These are phyloP conservation scores for Lasiodiplodia citricola DNA, from an alignment of 2,329 filamentous ascomycete species.

Conservation along the genomic window DNA sequence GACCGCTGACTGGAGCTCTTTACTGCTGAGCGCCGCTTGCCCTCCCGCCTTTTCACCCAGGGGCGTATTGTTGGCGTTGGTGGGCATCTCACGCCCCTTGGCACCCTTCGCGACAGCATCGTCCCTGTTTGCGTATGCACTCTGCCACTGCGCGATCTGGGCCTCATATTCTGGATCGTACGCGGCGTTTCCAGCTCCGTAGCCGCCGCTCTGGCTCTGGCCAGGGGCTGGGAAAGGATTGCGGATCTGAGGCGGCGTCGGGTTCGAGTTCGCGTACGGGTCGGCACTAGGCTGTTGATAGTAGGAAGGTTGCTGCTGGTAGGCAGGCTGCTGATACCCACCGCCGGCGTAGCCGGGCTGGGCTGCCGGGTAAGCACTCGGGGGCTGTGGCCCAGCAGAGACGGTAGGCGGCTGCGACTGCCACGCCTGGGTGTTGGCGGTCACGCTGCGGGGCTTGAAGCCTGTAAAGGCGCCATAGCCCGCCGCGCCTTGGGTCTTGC, in stretches of 20 bases:
- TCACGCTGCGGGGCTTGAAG: constrained; percentile 67
- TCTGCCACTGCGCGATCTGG: constrained; percentile 94
- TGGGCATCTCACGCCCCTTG: constrained; percentile 44
- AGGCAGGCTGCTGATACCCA: constrained; percentile 45
- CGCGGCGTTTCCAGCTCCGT: constrained; percentile 44
- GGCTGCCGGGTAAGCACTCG: constrained; percentile 44
- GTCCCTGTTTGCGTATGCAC: constrained; percentile 76
- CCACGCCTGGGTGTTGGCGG: constrained; percentile 45
- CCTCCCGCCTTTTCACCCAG: constrained; percentile 40
- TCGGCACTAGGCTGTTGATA: constrained; percentile 52
- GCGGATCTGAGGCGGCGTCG: constrained; percentile 69
- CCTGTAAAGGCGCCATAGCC: constrained; percentile 56
- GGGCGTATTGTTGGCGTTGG: constrained; percentile 53
- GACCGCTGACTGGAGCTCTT: constrained; percentile 47
- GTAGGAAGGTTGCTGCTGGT: constrained; percentile 54
- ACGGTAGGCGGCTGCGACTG: constrained; percentile 41
- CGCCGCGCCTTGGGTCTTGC: constrained; percentile 45
- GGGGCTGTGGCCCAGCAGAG: constrained; percentile 36
- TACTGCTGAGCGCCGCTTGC: constrained; percentile 43
- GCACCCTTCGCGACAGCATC: constrained; percentile 50
- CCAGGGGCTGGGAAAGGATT: constrained; percentile 79
- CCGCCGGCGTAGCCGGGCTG: constrained; percentile 49
- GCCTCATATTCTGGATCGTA: constrained; percentile 83
- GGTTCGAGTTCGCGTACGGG: constrained; percentile 45
- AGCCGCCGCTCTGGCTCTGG: constrained; percentile 41